phyloP scores from a whole-genome alignment of 805 yeast species.

The Myxozyma mucilagina region DNA sequence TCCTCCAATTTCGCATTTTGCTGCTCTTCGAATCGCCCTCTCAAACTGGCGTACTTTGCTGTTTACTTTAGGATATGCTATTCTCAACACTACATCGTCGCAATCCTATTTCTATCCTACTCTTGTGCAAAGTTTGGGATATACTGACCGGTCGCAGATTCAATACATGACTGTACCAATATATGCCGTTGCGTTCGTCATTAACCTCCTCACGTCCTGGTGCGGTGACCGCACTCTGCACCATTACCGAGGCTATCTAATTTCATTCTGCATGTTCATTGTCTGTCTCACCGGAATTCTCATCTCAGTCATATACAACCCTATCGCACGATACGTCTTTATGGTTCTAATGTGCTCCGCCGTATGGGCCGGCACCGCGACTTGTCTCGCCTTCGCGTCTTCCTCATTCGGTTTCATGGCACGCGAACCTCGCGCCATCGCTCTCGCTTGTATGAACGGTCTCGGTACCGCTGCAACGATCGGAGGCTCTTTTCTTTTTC shows the following conservation, averaged over 20 bases:
- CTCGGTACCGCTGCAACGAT: slow-evolving; percentile 22
- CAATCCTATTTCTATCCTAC: slow-evolving; percentile 22
- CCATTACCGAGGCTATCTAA: slow-evolving; percentile 12
- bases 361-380: slow-evolving; percentile 20
- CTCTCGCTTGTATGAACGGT: slow-evolving; percentile 20
- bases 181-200: slow-evolving; percentile 17
- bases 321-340: slow-evolving; percentile 12
- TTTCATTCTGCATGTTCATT: neutral
- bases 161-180: slow-evolving; percentile 18
- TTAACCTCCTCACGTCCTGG: slow-evolving; percentile 4
- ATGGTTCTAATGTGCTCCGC: slow-evolving; percentile 16
- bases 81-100: slow-evolving; percentile 7
- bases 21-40: slow-evolving; percentile 10
- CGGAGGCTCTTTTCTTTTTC: slow-evolving; percentile 16
- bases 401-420: slow-evolving; percentile 17
- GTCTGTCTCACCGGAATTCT: slow-evolving; percentile 5
- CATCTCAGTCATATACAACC: slow-evolving; percentile 6
- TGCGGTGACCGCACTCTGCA: slow-evolving; percentile 18
- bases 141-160: neutral
- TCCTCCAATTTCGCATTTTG: slow-evolving; percentile 1
- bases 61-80: slow-evolving; percentile 10
- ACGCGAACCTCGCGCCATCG: slow-evolving; percentile 23
- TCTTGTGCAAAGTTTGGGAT: slow-evolving; percentile 12
- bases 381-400: slow-evolving; percentile 17
- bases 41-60: slow-evolving; percentile 12